phyloP scores from a whole-genome alignment of 169 alveolate species.

The Cryptosporidium ubiquitum region DNA sequence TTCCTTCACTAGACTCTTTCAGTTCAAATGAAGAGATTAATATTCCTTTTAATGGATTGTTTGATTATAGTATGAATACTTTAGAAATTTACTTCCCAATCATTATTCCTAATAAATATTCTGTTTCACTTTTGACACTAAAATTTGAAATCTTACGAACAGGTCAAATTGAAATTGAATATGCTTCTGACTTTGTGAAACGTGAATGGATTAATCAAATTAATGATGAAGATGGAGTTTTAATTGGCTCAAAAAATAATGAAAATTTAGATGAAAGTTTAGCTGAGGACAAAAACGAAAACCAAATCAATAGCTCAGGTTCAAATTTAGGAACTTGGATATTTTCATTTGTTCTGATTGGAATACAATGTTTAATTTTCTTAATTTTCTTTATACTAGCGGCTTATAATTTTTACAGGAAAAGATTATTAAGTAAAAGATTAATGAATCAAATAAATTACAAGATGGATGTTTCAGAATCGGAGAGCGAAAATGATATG shows the following conservation, averaged over 20 bases:
- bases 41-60: slow-evolving; percentile 31
- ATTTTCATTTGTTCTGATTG: slow-evolving; percentile 15
- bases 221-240: not conserved
- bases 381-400: slow-evolving; percentile 5
- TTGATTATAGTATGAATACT: slow-evolving; percentile 37
- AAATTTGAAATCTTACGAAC: slow-evolving; percentile 20
- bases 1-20: slow-evolving; percentile 4
- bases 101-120: not conserved
- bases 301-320: not conserved
- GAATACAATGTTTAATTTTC: slow-evolving; percentile 14
- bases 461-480: slow-evolving; percentile 49
- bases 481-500: slow-evolving; percentile 15
- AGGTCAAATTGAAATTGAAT: slow-evolving; percentile 17
- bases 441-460: slow-evolving; percentile 24
- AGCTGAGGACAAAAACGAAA: not conserved
- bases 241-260: not conserved
- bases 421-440: slow-evolving; percentile 38
- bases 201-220: slow-evolving; percentile 30
- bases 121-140: slow-evolving; percentile 12
- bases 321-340: not conserved
- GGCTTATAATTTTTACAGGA: slow-evolving; percentile 24
- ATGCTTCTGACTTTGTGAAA: not conserved
- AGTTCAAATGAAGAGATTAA: not conserved
- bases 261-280: not conserved
- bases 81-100: slow-evolving; percentile 47